phyloP scores from a whole-genome alignment of 192 early-diverging fungal genomes.

The Diversispora eburnea region DNA sequence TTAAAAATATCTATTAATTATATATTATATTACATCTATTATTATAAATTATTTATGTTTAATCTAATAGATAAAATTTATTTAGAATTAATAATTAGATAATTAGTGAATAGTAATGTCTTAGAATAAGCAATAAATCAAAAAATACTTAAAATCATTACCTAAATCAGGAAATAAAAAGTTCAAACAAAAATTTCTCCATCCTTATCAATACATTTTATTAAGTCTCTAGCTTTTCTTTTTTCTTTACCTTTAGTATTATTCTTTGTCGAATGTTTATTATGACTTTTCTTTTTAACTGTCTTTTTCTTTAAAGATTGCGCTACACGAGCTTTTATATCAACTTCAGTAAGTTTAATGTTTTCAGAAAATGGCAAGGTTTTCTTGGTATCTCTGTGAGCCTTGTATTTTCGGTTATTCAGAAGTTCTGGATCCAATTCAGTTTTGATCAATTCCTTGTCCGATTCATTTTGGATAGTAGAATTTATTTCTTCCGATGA shows the following conservation, averaged over 20 bases:
- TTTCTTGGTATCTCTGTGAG: conserved; percentile 44
- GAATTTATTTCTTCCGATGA: background rate
- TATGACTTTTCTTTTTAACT: conserved; percentile 33
- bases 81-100: too few species aligned
- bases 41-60: too few species aligned
- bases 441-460: conserved; percentile 25
- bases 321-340: conserved; percentile 53
- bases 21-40: too few species aligned
- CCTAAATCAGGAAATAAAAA: too few species aligned
- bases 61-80: too few species aligned
- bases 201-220: conserved; percentile 34
- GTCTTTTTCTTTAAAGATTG: conserved; percentile 35
- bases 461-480: conserved; percentile 3
- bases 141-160: too few species aligned
- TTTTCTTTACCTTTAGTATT: conserved; percentile 53
- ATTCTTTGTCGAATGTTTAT: conserved; percentile 40
- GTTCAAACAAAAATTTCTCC: conserved; percentile 18
- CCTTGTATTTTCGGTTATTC: conserved; percentile 48
- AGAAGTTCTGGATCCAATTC: conserved; percentile 12
- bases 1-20: too few species aligned
- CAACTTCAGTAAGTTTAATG: conserved; percentile 38
- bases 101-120: too few species aligned
- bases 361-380: conserved; percentile 16
- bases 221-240: conserved; percentile 37
- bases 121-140: too few species aligned